These are phyloP conservation scores for Carex scoparia DNA, from an alignment of 176 grass and related monocot genomes.

Conservation along the genomic window DNA sequence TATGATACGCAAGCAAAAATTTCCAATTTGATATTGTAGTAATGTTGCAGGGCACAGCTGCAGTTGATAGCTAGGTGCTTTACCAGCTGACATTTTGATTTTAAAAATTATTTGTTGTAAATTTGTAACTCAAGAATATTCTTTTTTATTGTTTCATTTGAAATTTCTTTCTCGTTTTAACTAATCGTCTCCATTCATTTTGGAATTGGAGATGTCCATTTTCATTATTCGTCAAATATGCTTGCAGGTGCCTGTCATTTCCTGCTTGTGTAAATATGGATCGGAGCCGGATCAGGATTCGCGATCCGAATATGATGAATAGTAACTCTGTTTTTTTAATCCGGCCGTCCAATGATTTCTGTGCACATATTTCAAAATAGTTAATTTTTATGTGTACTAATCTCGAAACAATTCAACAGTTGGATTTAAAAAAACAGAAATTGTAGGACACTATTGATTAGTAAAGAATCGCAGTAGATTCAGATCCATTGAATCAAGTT, in stretches of 20 bases:
- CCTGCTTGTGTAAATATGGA: not conserved
- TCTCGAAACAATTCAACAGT: too few species aligned
- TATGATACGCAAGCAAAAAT: not conserved
- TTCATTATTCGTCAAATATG: not conserved
- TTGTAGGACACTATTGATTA: too few species aligned
- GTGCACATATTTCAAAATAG: too few species aligned
- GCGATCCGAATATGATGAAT: too few species aligned
- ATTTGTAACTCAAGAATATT: not conserved
- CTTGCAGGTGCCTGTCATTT: too few species aligned
- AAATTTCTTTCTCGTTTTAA: not conserved
- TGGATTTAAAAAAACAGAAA: too few species aligned
- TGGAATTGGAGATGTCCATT: not conserved
- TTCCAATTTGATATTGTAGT: not conserved
- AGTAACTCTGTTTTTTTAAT: too few species aligned
- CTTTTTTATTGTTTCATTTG: not conserved
- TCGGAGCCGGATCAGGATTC: too few species aligned
- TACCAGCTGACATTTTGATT: not conserved
- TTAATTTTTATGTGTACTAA: too few species aligned
- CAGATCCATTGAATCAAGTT: too few species aligned
- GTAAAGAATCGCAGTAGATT: too few species aligned
- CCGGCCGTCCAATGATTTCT: too few species aligned
- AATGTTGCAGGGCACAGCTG: not conserved
- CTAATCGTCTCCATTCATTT: not conserved
- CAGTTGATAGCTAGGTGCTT: not conserved
- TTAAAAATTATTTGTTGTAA: not conserved